Base-by-base conservation (phyloP, 768 basidiomycete species). In the Tylopilus vinaceipallidus region DNA sequence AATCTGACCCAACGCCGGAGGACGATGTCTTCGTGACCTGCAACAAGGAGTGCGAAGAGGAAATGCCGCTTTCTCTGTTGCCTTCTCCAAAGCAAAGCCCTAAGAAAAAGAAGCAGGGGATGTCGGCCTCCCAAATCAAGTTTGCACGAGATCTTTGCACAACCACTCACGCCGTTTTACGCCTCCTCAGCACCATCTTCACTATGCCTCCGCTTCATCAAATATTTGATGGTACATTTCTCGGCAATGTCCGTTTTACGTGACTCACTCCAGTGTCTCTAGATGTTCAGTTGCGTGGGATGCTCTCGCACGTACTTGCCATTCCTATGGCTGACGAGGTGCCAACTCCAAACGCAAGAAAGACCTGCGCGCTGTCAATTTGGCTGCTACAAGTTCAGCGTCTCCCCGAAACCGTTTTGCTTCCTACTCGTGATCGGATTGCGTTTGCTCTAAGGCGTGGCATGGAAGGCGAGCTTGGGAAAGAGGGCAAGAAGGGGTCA, bases 401-500 rank as follows among this genome's bases (percentile, higher is more conserved):
- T 7, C 75, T 92, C 9, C 84, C 90, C 19, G 67, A 72, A 17
- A 68, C 71, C 0, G 76, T 91, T 19, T 73, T 92, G 13, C 58
- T 70, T 10, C 84, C 84, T 6, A 80, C 85, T 6, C 78, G 75
- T 7, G 79, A 83, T 56, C 77, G 84, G 22, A 88, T 93, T 29
- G 77, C 84, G 2, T 82, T 80, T 49, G 86, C 87, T 3, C 62
- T 92, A 17, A 77, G 81, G 43, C 82, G 90, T 37, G 91, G 85
- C 22, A 78, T 93, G 50, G 86, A 88, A 47, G 91, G 91, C 7
- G 86, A 91, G 54, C 78, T 92, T 13, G 91, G 91, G 6, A 89
- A 88, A 63, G 91, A 93, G 64, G 91, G 91, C 10, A 92, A 92
- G 73, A 91, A 90, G 60, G 91, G 91, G 0, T 82, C 90, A 4